Conservation (phyloP, 129 eudicot species). For the Chrysanthemum makinoi region DNA sequence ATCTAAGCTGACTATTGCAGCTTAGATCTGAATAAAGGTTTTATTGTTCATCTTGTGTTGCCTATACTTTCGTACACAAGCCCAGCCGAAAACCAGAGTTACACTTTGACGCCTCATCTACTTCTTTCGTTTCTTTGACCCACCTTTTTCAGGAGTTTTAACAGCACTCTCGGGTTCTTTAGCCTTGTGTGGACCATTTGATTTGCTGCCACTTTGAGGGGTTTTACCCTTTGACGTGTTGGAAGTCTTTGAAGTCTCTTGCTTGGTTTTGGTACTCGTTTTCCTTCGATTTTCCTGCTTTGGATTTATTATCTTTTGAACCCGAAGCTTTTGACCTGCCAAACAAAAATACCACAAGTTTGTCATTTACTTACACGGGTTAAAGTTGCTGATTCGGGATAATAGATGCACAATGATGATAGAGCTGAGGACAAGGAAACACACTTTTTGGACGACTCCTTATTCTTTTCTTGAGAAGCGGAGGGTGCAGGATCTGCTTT, state of each 20-base stretch:
- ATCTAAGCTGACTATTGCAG: too few species aligned
- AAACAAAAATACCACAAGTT: constrained; percentile 32
- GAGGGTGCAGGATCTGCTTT: constrained; percentile 40
- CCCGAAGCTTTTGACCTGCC: constrained; percentile 43
- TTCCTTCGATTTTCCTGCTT: constrained; percentile 47
- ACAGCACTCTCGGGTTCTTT: constrained; percentile 38
- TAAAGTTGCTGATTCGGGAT: constrained; percentile 3
- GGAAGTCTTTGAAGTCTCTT: constrained; percentile 37
- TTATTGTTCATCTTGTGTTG: too few species aligned
- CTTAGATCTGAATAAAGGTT: too few species aligned
- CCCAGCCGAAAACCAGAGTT: constrained; percentile 8
- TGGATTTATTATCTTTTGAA: constrained; percentile 35
- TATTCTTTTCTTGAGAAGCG: constrained; percentile 38
- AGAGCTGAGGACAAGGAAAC: constrained; percentile 8
- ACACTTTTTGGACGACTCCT: constrained; percentile 49
- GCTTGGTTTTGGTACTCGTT: constrained; percentile 38
- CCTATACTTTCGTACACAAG: too few species aligned
- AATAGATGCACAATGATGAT: background rate
- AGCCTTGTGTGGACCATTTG: constrained; percentile 36
- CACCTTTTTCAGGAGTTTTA: constrained; percentile 53
- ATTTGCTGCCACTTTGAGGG: constrained; percentile 39
- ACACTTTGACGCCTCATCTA: constrained; percentile 26
- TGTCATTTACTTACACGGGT: background rate
- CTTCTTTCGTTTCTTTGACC: constrained; percentile 53
- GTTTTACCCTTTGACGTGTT: constrained; percentile 61